Evolutionary conservation across 768 basidiomycete species (phyloP), one percentile per base, ranked within the genome.

Genomic region (Suillus weaverae): DNA sequence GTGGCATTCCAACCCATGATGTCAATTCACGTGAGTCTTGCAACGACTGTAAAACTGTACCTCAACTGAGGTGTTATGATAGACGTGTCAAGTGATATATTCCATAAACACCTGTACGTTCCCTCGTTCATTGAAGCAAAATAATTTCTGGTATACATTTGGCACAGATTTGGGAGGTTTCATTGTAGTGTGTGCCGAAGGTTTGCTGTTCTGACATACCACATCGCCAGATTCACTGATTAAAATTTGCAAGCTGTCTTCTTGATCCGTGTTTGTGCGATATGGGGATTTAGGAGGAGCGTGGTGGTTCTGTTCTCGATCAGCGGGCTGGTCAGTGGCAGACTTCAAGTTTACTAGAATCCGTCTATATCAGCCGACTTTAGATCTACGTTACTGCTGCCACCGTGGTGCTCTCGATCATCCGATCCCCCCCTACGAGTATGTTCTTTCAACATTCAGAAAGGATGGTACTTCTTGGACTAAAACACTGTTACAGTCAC

Each of bases 31-130:
- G 56, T 57, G 56, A 39, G 38, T 38, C 14, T 26, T 30, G 26
- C 22, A 30, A 39, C 9, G 16, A 39, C 38, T 2, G 26, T 30
- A 26, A 57, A 18, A 26, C 16, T 26, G 38, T 8, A 18, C 22
- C 16, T 30, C 16, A 30, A 57, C 36, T 35, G 4, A 11, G 18
- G 16, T 30, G 22, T 39, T 35, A 11, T 30, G 16, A 39, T 22
- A 57, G 56, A 57, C 11, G 9, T 57, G 56, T 30, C 56, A 20
- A 30, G 56, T 57, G 38, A 38, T 57, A 57, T 57, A 57, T 26
- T 39, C 36, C 22, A 11, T 30, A 30, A 57, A 57, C 8, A 57
- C 38, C 16, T 39, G 56, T 57, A 8, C 26, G 26, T 39, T 10
- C 26, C 13, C 18, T 39, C 38, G 4, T 39, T 22, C 10, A 9